Evolutionary conservation across 2,329 filamentous ascomycete genomes (phyloP), one percentile per base, ranked within the genome.

Genomic region (Dactylellina cionopaga): DNA sequence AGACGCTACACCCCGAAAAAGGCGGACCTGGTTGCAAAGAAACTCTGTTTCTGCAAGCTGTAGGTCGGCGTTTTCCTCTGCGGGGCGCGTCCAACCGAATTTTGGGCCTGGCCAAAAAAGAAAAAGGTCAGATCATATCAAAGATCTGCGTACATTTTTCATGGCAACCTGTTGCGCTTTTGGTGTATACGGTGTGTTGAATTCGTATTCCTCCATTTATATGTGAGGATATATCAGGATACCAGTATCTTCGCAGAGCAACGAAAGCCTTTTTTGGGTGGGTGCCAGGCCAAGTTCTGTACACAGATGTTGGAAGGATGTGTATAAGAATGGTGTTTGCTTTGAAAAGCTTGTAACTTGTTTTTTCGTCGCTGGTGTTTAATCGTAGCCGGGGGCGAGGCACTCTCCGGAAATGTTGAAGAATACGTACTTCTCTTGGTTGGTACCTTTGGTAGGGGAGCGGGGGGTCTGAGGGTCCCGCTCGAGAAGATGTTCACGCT

Each of bases 151-250:
- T 24, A 24, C 27, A 60, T 43, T 54, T 46, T 60, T 51, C 27
- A 59, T 72, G 68, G 68, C 68, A 72, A 72, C 68, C 68, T 60
- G 68, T 72, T 72, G 68, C 68, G 59, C 68, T 65, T 46, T 55
- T 55, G 51, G 15, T 55, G 37, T 27, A 68, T 72, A 72, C 68
- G 68, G 68, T 71, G 66, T n/a, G 59, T 15, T 64, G 44, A n/a
- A n/a, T 55, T 58, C 29, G 49, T 65, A 60, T 65, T 52, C 68
- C 43, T 22, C 19, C 47, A 22, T n/a, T n/a, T n/a, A n/a, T n/a
- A n/a, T n/a, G 35, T n/a, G 39, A 51, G 59, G 68, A 58, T 63
- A 44, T n/a, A n/a, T n/a, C 52, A 17, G 47, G 52, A 51, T 64
- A 71, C 66, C 66, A 37, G 68, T 65, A 65, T 31, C 29, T 44